These are phyloP conservation scores for Podospora conica DNA, from an alignment of 495 filamentous ascomycete genomes.

Conservation along the genomic window DNA sequence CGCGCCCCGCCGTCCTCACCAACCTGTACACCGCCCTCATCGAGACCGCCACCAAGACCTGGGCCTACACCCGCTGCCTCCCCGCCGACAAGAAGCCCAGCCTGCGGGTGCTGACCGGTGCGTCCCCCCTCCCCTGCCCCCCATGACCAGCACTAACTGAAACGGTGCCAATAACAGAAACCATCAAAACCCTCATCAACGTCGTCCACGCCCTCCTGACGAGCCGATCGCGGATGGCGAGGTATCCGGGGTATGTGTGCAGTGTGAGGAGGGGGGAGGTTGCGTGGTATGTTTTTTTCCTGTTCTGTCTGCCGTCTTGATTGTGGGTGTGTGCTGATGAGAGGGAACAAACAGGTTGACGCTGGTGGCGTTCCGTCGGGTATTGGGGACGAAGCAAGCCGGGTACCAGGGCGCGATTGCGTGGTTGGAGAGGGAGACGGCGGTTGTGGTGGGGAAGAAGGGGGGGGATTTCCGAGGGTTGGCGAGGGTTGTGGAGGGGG, in stretches of 20 bases:
- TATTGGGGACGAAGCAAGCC: slow-evolving; percentile 63
- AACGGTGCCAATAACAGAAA: slow-evolving; percentile 36
- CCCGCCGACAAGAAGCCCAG: slow-evolving; percentile 48
- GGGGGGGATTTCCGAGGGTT: slow-evolving; percentile 15
- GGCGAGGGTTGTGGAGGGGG: slow-evolving; percentile 12
- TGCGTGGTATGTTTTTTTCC: slow-evolving; percentile 49
- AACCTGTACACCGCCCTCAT: slow-evolving; percentile 71
- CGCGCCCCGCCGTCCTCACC: slow-evolving; percentile 54
- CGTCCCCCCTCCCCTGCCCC: neutral
- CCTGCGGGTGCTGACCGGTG: slow-evolving; percentile 53
- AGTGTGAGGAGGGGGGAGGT: slow-evolving; percentile 58
- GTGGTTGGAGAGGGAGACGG: slow-evolving; percentile 53
- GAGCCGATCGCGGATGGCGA: slow-evolving; percentile 41
- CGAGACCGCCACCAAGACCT: slow-evolving; percentile 77
- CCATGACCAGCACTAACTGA: neutral
- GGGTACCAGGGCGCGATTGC: slow-evolving; percentile 51
- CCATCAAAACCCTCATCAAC: slow-evolving; percentile 58
- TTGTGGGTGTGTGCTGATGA: neutral
- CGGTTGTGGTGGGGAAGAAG: slow-evolving; percentile 19
- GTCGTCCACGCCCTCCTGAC: slow-evolving; percentile 62
- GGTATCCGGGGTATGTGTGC: slow-evolving; percentile 51
- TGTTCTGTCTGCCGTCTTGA: slow-evolving; percentile 8
- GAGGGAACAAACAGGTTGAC: slow-evolving; percentile 49
- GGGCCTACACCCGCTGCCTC: slow-evolving; percentile 66
- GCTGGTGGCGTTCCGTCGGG: slow-evolving; percentile 57